Evolutionary conservation across 192 early-diverging fungal genomes (phyloP).

Genomic region (Thamnidium elegans): DNA sequence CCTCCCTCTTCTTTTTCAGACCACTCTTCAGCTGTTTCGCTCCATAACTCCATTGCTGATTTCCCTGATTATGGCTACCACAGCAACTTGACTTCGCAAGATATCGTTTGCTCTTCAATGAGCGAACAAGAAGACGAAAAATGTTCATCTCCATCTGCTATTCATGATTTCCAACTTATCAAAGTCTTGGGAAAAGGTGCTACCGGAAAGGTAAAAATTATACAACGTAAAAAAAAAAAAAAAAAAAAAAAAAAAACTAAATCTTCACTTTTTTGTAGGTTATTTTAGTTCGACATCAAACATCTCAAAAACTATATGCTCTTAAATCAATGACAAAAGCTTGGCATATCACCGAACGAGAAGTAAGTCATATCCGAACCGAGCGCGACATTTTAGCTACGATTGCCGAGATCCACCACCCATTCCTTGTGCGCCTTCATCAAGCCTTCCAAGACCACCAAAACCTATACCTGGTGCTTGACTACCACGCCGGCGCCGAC

Average conservation of each 20-base stretch:
- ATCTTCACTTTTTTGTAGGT: constrained; percentile 37
- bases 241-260: constrained; percentile 1
- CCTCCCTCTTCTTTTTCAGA: background rate
- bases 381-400: constrained; percentile 79
- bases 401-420: constrained; percentile 74
- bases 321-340: constrained; percentile 55
- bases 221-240: background rate
- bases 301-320: constrained; percentile 45
- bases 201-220: constrained; percentile 57
- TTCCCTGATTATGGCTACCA: background rate
- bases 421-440: constrained; percentile 86
- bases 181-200: constrained; percentile 59
- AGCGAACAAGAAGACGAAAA: background rate
- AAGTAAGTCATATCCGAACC: constrained; percentile 75
- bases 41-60: background rate
- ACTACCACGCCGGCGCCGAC: constrained; percentile 90
- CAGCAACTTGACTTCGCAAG: background rate
- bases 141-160: background rate
- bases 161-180: constrained; percentile 47
- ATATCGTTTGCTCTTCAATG: background rate
- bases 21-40: background rate
- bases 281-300: constrained; percentile 43
- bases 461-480: constrained; percentile 87
- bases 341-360: constrained; percentile 72
- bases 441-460: constrained; percentile 86